Base-by-base conservation (phyloP, 2,329 filamentous ascomycete species). In the Cordyceps farinosa region DNA sequence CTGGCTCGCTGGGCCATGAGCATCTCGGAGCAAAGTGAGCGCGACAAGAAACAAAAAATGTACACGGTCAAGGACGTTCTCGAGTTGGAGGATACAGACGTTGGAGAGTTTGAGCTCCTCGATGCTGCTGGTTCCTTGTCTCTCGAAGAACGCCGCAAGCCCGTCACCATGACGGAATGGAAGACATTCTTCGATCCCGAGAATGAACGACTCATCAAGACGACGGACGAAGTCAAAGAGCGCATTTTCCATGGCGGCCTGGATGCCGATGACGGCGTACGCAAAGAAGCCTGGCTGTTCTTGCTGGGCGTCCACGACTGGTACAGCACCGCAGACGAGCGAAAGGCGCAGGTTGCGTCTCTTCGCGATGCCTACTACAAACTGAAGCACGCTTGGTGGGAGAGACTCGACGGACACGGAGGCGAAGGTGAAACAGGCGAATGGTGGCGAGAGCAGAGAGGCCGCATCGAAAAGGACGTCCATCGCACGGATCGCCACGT, bases 1-100 rank as follows among this genome's bases (percentile, higher is more conserved):
- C 82, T 99, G 45, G 95, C 95, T 29, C 84, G 95, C 66, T 99
- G 95, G 95, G 95, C 95, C 2, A 98, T 99, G 95, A 92, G 92
- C 8, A 97, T 99, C 67, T 93, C 95, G 0, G 96, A 99, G 74
- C 95, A 99, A 78, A 94, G 93, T 70, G 95, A 99, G 72, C 84
- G 87, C 45, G 95, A 99, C 70, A 82, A 89, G 30, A 90, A 87
- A 58, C 90, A 93, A 74, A 83, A 93, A 53, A 93, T 97, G 71
- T 99, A 92, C 90, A 97, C 93, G 0, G 94, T 92, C 1, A 88
- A 88, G 67, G 95, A 99, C 76, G 90, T 97, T 4, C 81, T 98
- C 70, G 93, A 96, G 70, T 90, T 96, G 74, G 96, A 99, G 73
- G 90, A 97, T 67, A 97, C 92, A 36, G 92, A 92, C 65, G 91